These are phyloP conservation scores for Aspergillus thermomutatus DNA, from an alignment of 2,329 filamentous ascomycete species.

Conservation along the genomic window DNA sequence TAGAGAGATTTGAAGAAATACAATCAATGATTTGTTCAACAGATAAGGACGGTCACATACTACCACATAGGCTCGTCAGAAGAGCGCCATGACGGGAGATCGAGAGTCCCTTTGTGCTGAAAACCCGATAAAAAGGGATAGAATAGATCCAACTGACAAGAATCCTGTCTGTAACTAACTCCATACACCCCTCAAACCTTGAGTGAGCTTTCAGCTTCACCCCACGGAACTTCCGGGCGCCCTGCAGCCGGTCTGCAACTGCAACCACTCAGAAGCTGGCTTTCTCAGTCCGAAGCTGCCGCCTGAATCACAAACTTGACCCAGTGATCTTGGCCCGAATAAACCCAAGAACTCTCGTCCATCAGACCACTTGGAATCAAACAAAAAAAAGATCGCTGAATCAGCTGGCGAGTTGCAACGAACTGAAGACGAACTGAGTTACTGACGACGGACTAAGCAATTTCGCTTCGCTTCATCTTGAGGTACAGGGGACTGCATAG, in stretches of 20 bases:
- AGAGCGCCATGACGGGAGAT: not conserved
- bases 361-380: not conserved
- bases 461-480: not conserved
- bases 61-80: no score
- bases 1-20: no score
- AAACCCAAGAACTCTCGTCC: not conserved
- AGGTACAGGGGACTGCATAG: not conserved
- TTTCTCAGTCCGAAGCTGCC: conserved; percentile 12
- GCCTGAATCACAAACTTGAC: not conserved
- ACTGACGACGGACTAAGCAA: not conserved
- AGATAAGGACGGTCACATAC: not conserved
- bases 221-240: conserved; percentile 12
- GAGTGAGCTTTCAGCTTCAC: conserved; percentile 1
- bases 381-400: not conserved
- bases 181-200: not conserved
- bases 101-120: not conserved
- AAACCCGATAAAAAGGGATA: not conserved
- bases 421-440: not conserved
- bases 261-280: conserved; percentile 11
- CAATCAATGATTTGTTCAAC: not conserved
- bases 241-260: conserved; percentile 13
- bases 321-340: not conserved
- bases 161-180: not conserved
- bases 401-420: not conserved
- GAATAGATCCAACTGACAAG: not conserved